Conservation (phyloP, 179 eudicot genomes). For the Spinacia oleracea region DNA sequence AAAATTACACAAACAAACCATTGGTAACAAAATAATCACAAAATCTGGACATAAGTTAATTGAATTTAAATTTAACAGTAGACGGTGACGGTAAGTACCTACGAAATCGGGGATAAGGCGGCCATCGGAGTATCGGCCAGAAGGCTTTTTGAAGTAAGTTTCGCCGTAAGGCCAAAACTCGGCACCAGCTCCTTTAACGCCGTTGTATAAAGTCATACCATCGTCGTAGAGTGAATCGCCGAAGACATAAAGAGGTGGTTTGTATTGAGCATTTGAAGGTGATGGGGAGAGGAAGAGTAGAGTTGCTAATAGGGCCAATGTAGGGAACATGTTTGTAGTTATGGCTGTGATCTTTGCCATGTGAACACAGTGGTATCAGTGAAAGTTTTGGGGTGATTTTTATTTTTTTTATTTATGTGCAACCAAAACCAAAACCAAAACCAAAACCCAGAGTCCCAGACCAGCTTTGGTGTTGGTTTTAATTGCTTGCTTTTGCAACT, state of each 20-base stretch:
- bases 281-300: constrained; percentile 5
- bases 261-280: constrained; percentile 10
- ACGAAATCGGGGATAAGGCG: constrained; percentile 50
- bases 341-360: background rate
- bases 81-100: constrained; percentile 25
- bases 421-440: background rate
- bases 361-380: background rate
- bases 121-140: constrained; percentile 46
- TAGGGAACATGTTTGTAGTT: background rate
- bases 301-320: constrained; percentile 2
- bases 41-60: too few species aligned
- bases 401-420: background rate
- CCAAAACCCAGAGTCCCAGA: too few species aligned
- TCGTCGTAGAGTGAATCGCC: constrained; percentile 56
- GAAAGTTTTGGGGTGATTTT: background rate
- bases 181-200: constrained; percentile 37
- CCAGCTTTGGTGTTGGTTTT: background rate
- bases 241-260: constrained; percentile 38
- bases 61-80: too few species aligned
- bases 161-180: constrained; percentile 48
- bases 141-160: constrained; percentile 41
- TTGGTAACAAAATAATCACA: background rate
- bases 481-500: background rate
- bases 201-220: constrained; percentile 43
- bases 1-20: background rate